phyloP scores from a whole-genome alignment of 345 rosid species.

The Eucalyptus viminalis region DNA sequence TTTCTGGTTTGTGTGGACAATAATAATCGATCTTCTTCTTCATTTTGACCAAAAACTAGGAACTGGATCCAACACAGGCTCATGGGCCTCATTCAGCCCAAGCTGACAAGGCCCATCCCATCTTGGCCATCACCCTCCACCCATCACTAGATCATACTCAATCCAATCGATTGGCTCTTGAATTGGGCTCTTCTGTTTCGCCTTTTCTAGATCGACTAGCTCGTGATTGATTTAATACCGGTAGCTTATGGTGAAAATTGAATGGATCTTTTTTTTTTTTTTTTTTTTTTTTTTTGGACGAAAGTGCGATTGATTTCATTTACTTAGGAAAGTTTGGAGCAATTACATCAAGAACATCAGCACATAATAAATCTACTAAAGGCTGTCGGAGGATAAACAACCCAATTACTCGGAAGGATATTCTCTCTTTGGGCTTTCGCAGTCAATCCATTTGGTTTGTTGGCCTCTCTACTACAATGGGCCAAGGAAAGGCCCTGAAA shows the following conservation, averaged over 20 bases:
- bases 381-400: too few species aligned
- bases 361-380: too few species aligned
- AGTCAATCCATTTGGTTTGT: too few species aligned
- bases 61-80: not conserved
- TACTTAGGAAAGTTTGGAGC: too few species aligned
- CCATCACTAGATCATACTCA: not conserved
- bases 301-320: too few species aligned
- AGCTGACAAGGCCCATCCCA: not conserved
- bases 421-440: too few species aligned
- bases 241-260: not conserved
- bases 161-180: not conserved
- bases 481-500: too few species aligned
- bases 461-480: too few species aligned
- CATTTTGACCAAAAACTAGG: not conserved
- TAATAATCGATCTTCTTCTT: not conserved
- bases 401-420: too few species aligned
- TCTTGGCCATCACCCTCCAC: not conserved
- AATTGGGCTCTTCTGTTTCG: not conserved
- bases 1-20: not conserved
- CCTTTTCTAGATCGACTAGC: not conserved
- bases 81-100: not conserved
- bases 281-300: too few species aligned
- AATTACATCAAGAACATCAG: too few species aligned
- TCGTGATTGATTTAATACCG: not conserved
- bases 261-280: too few species aligned